These are phyloP conservation scores for Phlebiopsis flavidoalba DNA, from an alignment of 768 basidiomycete species.

Conservation along the genomic window DNA sequence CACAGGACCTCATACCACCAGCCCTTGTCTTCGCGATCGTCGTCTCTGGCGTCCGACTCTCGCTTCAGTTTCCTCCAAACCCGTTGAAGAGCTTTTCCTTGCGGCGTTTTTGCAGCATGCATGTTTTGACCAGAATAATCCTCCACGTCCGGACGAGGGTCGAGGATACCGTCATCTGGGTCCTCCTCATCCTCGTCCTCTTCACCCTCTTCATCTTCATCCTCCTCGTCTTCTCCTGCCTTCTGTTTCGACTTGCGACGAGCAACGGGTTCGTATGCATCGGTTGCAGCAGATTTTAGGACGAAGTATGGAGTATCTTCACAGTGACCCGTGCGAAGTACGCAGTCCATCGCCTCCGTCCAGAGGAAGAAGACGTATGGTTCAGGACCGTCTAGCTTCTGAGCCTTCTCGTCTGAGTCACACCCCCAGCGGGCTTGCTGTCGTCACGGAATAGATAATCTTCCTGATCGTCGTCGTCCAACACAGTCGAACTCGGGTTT, in stretches of 20 bases:
- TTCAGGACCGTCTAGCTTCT: slow-evolving; percentile 1
- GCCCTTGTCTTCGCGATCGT: neutral
- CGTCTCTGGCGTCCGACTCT: neutral
- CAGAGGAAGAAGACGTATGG: slow-evolving; percentile 6
- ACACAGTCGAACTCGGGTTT: neutral
- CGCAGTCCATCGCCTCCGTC: neutral
- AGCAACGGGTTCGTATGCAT: neutral
- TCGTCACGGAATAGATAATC: neutral
- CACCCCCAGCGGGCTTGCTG: neutral
- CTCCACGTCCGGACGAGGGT: neutral
- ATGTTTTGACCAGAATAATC: neutral
- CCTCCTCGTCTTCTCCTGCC: neutral
- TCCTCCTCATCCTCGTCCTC: neutral
- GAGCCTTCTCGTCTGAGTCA: neutral
- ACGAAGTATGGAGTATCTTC: neutral
- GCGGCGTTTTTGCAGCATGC: neutral
- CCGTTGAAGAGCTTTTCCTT: neutral
- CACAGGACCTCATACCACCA: slow-evolving; percentile 8
- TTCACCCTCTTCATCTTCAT: neutral
- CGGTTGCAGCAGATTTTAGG: slow-evolving; percentile 1
- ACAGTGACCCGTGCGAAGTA: neutral
- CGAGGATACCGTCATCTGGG: neutral
- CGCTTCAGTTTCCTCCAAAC: neutral
- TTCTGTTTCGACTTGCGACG: neutral
- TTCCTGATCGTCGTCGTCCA: neutral